phyloP scores from a whole-genome alignment of 2,329 filamentous ascomycete species.

The Microcyclospora pomicola region DNA sequence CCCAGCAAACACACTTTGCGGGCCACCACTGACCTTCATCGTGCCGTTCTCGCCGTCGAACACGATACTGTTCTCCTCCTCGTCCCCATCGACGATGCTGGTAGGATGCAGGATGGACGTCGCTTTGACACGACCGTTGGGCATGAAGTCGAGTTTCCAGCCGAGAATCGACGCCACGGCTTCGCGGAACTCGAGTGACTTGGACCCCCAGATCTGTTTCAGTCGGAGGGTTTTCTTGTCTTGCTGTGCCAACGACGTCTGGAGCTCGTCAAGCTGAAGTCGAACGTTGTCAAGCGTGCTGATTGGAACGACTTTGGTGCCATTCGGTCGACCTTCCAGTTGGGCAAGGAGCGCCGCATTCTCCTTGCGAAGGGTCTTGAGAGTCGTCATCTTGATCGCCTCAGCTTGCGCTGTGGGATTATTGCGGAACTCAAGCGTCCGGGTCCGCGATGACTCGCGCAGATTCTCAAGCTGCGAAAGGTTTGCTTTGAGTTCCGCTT shows the following conservation, averaged over 20 bases:
- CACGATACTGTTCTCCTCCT: slow-evolving; percentile 47
- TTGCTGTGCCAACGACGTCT: slow-evolving; percentile 40
- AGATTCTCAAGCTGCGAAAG: slow-evolving; percentile 57
- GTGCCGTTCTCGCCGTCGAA: slow-evolving; percentile 91
- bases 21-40: slow-evolving; percentile 94
- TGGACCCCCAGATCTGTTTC: slow-evolving; percentile 83
- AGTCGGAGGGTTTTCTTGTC: slow-evolving; percentile 76
- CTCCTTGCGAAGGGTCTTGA: slow-evolving; percentile 64
- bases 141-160: slow-evolving; percentile 90
- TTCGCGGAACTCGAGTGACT: slow-evolving; percentile 89
- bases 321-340: slow-evolving; percentile 35
- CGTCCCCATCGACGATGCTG: slow-evolving; percentile 29
- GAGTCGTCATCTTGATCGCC: slow-evolving; percentile 67
- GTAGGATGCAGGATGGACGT: slow-evolving; percentile 68
- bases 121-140: slow-evolving; percentile 90
- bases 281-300: slow-evolving; percentile 63
- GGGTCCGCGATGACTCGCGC: slow-evolving; percentile 57
- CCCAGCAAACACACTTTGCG: slow-evolving; percentile 69
- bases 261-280: slow-evolving; percentile 53
- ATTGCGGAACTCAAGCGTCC: slow-evolving; percentile 72
- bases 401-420: slow-evolving; percentile 84
- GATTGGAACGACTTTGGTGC: slow-evolving; percentile 56
- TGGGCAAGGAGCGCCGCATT: slow-evolving; percentile 63
- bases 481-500: slow-evolving; percentile 60
- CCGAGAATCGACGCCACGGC: slow-evolving; percentile 83